Evolutionary conservation across 2,329 filamentous ascomycete genomes (phyloP).

Genomic region (Phaeoacremonium minimum): DNA sequence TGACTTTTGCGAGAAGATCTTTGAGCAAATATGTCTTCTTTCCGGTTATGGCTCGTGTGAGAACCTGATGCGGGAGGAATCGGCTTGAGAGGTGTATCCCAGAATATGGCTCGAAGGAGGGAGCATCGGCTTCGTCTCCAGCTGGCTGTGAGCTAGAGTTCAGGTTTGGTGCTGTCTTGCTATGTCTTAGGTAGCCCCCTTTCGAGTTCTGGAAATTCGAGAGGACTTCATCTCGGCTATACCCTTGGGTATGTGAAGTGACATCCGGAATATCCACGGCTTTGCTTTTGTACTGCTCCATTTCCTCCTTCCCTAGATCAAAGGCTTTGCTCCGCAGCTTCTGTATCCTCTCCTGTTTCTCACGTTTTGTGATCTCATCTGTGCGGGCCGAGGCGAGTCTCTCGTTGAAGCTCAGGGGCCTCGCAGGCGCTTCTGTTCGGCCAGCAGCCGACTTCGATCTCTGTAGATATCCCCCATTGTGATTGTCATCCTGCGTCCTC

Average conservation of each 20-base stretch:
- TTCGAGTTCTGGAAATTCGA: conserved; percentile 22
- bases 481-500: conserved; percentile 21
- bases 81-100: conserved; percentile 78
- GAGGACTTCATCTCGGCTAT: conserved; percentile 61
- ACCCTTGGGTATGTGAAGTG: conserved; percentile 43
- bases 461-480: conserved; percentile 36
- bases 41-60: conserved; percentile 72
- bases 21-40: conserved; percentile 78
- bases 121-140: conserved; percentile 30
- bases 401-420: conserved; percentile 72
- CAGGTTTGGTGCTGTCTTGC: conserved; percentile 34
- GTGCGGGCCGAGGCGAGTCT: conserved; percentile 68
- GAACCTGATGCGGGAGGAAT: conserved; percentile 73
- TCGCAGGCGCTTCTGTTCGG: conserved; percentile 22
- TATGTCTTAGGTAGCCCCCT: conserved; percentile 31
- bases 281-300: conserved; percentile 55
- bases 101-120: conserved; percentile 82
- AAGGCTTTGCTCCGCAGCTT: conserved; percentile 53
- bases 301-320: conserved; percentile 50
- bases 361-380: conserved; percentile 46
- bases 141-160: conserved; percentile 11
- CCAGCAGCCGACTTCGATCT: conserved; percentile 34
- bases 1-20: conserved; percentile 75
- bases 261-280: conserved; percentile 50
- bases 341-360: conserved; percentile 48